phyloP scores from a whole-genome alignment of 2,329 filamentous ascomycete species.

The Tolypocladium tropicale region DNA sequence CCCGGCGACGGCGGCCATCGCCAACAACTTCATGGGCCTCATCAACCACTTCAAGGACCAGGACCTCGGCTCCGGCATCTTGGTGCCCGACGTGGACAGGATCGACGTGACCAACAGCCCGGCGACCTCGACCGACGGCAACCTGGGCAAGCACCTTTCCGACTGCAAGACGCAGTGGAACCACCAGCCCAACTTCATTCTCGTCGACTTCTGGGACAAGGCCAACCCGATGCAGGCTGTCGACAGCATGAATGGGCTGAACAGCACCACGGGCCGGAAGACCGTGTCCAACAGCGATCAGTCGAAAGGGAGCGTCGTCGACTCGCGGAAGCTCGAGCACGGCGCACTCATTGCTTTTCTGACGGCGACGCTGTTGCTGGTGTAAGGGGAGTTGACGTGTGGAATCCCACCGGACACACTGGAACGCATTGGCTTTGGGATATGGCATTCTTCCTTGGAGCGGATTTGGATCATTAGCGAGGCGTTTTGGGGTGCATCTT shows the following conservation, averaged over 20 bases:
- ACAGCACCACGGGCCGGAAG: constrained; percentile 24
- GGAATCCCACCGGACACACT: not conserved
- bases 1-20: constrained; percentile 40
- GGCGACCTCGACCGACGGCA: constrained; percentile 39
- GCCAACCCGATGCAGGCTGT: constrained; percentile 60
- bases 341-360: constrained; percentile 34
- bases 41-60: constrained; percentile 75
- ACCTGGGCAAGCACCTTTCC: constrained; percentile 41
- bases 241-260: constrained; percentile 54
- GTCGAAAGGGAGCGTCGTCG: constrained; percentile 6
- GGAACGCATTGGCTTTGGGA: not conserved
- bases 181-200: constrained; percentile 57
- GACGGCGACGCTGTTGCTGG: constrained; percentile 28
- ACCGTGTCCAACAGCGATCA: constrained; percentile 4
- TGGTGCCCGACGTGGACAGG: constrained; percentile 49
- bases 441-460: not conserved
- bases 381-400: constrained; percentile 6
- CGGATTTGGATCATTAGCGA: not conserved
- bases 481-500: not conserved
- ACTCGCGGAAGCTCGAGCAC: constrained; percentile 15
- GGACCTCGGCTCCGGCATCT: constrained; percentile 39
- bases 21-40: constrained; percentile 53
- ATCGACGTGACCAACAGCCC: constrained; percentile 57
- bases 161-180: constrained; percentile 49
- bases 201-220: constrained; percentile 73